Percentiles rank a stretch among this genome's conserved stretches.
Evolutionary conservation across 306 rosid species (phyloP).

Genomic region (Spatholobus suberectus): DNA sequence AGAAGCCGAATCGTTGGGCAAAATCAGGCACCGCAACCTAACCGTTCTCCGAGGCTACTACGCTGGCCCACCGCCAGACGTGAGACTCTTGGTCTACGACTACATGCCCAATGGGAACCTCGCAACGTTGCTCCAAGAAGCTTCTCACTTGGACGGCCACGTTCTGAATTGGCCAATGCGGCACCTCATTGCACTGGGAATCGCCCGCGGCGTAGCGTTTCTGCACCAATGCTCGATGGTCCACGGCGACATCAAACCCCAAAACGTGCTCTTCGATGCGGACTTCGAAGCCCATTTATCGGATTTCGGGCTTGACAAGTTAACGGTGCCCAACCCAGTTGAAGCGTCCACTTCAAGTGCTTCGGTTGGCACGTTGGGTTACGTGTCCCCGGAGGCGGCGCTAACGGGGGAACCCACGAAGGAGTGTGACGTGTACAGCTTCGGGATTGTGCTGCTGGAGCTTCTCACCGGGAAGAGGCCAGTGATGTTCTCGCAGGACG

Average conservation of each 20-base stretch:
- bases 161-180: slow-evolving; percentile 21
- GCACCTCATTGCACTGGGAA: slow-evolving; percentile 16
- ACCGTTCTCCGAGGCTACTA: slow-evolving; percentile 20
- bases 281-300: slow-evolving; percentile 25
- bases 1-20: background rate
- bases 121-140: slow-evolving; percentile 13
- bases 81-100: background rate
- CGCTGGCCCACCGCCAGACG: background rate
- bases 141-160: background rate
- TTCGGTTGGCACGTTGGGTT: background rate
- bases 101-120: slow-evolving; percentile 23
- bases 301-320: slow-evolving; percentile 2
- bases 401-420: background rate
- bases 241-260: slow-evolving; percentile 12
- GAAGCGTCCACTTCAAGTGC: slow-evolving; percentile 1
- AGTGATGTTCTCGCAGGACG: slow-evolving; percentile 3
- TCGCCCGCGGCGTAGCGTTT: slow-evolving; percentile 1
- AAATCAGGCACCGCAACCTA: slow-evolving; percentile 2
- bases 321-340: background rate
- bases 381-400: background rate
- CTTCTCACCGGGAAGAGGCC: slow-evolving; percentile 15
- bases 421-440: slow-evolving; percentile 31
- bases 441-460: slow-evolving; percentile 1
- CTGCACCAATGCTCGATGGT: background rate
- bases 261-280: background rate